These are phyloP conservation scores for Citrus australasica DNA, from an alignment of 345 rosid genomes.

Conservation along the genomic window DNA sequence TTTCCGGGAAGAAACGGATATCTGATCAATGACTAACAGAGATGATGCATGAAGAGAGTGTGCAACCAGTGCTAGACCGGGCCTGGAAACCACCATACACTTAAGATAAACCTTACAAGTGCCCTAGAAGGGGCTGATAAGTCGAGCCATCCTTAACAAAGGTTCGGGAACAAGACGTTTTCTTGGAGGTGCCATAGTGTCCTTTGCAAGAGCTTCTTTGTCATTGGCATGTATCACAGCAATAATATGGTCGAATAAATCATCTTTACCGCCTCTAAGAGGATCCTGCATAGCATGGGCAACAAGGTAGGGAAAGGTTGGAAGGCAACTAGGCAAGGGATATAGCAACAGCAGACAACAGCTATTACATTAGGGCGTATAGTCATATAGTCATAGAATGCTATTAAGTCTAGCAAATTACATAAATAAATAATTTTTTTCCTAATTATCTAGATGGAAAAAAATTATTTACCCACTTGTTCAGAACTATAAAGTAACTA, in stretches of 20 bases:
- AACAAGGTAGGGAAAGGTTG: background rate
- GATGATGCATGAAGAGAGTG: background rate
- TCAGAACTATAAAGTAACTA: background rate
- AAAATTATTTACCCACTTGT: background rate
- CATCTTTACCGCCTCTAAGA: slow-evolving; percentile 87
- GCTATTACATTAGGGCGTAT: background rate
- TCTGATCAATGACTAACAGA: background rate
- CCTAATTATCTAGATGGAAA: background rate
- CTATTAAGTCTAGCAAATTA: background rate
- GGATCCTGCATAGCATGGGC: slow-evolving; percentile 61
- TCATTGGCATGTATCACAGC: slow-evolving; percentile 61
- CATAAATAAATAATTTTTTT: background rate
- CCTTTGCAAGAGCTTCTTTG: slow-evolving; percentile 54
- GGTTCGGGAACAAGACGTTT: slow-evolving; percentile 78
- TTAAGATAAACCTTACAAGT: background rate
- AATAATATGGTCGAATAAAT: slow-evolving; percentile 67
- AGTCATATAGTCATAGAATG: background rate
- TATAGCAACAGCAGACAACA: background rate
- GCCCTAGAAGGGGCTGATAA: slow-evolving; percentile 42
- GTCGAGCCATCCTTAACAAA: slow-evolving; percentile 55
- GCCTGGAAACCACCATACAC: background rate
- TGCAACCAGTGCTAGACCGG: background rate
- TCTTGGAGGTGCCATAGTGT: slow-evolving; percentile 63
- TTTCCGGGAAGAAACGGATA: background rate
- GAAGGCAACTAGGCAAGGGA: background rate